phyloP scores from a whole-genome alignment of 2,329 filamentous ascomycete genomes.

The Taxawa tesnikishii region DNA sequence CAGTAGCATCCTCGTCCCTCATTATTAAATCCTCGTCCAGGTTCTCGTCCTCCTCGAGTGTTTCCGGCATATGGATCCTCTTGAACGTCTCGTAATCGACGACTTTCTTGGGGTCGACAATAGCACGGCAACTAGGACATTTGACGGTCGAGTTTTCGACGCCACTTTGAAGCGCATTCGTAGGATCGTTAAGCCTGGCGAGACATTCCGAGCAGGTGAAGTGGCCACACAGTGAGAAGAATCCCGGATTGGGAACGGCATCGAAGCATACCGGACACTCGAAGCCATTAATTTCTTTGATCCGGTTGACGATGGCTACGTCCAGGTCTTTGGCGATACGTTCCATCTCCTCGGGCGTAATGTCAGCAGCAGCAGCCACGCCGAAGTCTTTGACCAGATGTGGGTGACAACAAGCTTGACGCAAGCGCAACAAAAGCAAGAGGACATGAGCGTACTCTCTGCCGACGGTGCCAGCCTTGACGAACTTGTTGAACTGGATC shows the following conservation, averaged over 20 bases:
- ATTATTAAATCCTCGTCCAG: slow-evolving; percentile 10
- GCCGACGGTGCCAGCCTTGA: slow-evolving; percentile 54
- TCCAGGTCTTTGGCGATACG: slow-evolving; percentile 51
- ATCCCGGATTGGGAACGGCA: slow-evolving; percentile 57
- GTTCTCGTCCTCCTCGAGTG: slow-evolving; percentile 16
- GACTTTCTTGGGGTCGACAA: slow-evolving; percentile 53
- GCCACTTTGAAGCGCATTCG: slow-evolving; percentile 44
- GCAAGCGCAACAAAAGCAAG: slow-evolving; percentile 65
- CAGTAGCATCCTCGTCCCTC: slow-evolving; percentile 6
- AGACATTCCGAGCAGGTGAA: slow-evolving; percentile 69
- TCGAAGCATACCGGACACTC: slow-evolving; percentile 81
- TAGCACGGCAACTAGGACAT: slow-evolving; percentile 66
- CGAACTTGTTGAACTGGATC: slow-evolving; percentile 64
- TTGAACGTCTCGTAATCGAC: slow-evolving; percentile 66
- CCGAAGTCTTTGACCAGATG: slow-evolving; percentile 57
- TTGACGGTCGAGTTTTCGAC: slow-evolving; percentile 40
- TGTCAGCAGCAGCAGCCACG: slow-evolving; percentile 33
- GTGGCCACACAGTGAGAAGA: slow-evolving; percentile 77
- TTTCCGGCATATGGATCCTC: slow-evolving; percentile 54
- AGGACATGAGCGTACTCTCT: slow-evolving; percentile 70
- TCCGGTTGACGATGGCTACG: slow-evolving; percentile 50
- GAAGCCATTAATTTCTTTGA: slow-evolving; percentile 50
- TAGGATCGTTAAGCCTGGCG: slow-evolving; percentile 52
- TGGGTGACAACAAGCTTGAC: slow-evolving; percentile 70
- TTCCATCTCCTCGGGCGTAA: slow-evolving; percentile 43